Conservation (phyloP, 1,284 basidiomycete species). For the Malassezia nana region DNA sequence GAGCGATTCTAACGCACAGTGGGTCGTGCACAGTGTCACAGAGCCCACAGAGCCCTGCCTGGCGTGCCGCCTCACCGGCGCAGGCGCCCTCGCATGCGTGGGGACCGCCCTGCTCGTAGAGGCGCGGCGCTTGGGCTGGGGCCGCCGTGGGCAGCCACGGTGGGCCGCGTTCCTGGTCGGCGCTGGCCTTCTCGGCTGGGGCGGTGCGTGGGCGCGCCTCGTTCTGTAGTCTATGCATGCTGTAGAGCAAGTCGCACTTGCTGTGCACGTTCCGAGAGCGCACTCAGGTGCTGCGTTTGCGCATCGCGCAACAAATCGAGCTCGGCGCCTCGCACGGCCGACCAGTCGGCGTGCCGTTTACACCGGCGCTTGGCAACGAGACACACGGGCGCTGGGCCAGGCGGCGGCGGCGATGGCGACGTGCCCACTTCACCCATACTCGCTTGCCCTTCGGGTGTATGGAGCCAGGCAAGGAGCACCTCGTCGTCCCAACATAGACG, state of each 20-base stretch:
- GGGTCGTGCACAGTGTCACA: constrained; percentile 18
- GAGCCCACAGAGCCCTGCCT: constrained; percentile 30
- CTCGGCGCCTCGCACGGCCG: constrained; percentile 21
- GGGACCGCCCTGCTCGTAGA: constrained; percentile 36
- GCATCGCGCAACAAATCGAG: constrained; percentile 21
- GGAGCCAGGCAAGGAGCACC: constrained; percentile 14
- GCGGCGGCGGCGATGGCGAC: background rate
- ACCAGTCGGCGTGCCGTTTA: constrained; percentile 26
- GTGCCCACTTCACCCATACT: background rate
- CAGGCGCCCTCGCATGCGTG: constrained; percentile 29
- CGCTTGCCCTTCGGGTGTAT: constrained; percentile 5
- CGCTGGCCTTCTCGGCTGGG: constrained; percentile 23
- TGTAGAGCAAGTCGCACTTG: background rate
- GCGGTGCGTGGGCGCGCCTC: constrained; percentile 24
- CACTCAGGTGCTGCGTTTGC: constrained; percentile 9
- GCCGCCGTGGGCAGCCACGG: constrained; percentile 20
- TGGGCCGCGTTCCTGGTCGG: constrained; percentile 27
- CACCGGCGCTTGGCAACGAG: constrained; percentile 20
- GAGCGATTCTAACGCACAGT: constrained; percentile 13
- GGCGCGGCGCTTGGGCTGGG: constrained; percentile 29
- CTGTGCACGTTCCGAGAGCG: constrained; percentile 14
- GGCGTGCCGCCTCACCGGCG: constrained; percentile 38
- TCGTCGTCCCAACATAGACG: constrained; percentile 25
- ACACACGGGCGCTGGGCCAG: constrained; percentile 10
- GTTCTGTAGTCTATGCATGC: constrained; percentile 10